Base-by-base conservation (phyloP, 345 rosid genomes). In the Salix brachista region DNA sequence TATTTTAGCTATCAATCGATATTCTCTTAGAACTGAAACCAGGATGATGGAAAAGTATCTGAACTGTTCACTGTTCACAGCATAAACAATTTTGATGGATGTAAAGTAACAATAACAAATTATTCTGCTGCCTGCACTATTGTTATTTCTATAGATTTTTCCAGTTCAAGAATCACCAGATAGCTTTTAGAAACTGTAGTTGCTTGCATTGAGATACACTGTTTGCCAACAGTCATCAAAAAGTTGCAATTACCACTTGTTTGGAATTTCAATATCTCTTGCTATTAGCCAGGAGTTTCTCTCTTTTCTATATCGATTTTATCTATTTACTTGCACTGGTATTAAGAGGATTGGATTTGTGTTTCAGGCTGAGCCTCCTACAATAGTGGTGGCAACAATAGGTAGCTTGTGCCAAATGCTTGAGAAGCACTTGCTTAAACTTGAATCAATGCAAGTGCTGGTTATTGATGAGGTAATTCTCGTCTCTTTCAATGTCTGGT, bases 311-410 rank as follows among this genome's bases (percentile, higher is more conserved):
- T 44, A 54, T 9, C 56, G 64, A n/a, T 23, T 58, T 1, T 54
- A 58, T 46, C 9, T 68, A 36, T 37, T 41, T 68, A 30, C 10
- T 13, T 4, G 60, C n/a, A 21, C 21, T 12, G 13, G 64, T 67
- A 13, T 42, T 71, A 25, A 68, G 56, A 58, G 73, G 73, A 65
- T 69, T 23, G 6, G 66, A 52, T 48, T 77, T 64, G 46, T 77
- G 34, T 81, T 77, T 83, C 92, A 92, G 99, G 97, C 99, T 64
- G 99, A 95, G 75, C 99, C 99, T 19, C 99, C 99, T 23, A 80
- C 85, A 30, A 84, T 95, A 68, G 88, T 93, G 71, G 97, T 95
- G 67, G 97, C 99, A 72, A 95, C 97, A 6, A 88, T 93, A 67
- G 87, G 85, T 79, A 89, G 97, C 79, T 85, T 93, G 86, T 91